phyloP scores from a whole-genome alignment of 176 grass and related monocot genomes.

The Musa troglodytarum region DNA sequence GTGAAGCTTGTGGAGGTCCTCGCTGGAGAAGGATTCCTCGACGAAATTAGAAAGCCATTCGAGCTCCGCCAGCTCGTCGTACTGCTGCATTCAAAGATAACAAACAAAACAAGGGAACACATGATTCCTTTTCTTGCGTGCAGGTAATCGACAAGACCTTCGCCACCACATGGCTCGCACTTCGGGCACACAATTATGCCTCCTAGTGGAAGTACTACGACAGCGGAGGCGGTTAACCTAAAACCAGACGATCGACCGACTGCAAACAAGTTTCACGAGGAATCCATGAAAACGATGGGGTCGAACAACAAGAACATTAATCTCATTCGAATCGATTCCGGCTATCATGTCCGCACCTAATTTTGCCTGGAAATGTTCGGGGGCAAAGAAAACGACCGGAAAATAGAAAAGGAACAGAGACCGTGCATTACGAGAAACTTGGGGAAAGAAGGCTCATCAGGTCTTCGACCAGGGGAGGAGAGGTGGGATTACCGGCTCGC shows the following conservation, averaged over 20 bases:
- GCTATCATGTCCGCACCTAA: too few species aligned
- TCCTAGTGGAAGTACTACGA: not conserved
- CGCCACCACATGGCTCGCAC: not conserved
- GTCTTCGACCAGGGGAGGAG: not conserved
- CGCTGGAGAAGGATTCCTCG: constrained; percentile 44
- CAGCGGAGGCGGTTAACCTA: not conserved
- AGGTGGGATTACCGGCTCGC: constrained; percentile 52
- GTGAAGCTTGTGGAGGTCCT: constrained; percentile 81
- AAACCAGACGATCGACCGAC: not conserved
- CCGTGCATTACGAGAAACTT: not conserved
- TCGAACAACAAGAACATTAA: too few species aligned
- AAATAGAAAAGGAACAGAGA: too few species aligned
- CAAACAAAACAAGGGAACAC: not conserved
- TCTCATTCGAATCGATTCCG: too few species aligned
- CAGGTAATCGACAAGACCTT: not conserved
- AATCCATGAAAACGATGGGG: too few species aligned
- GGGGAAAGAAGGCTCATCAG: not conserved
- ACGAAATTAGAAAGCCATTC: constrained; percentile 90
- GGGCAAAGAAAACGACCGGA: too few species aligned
- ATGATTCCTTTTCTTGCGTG: not conserved
- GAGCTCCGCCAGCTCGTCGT: constrained; percentile 66
- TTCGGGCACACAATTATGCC: not conserved
- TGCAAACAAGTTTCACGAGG: not conserved
- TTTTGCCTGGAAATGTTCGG: too few species aligned
- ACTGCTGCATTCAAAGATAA: constrained; percentile 33